Evolutionary conservation across 2,329 filamentous ascomycete species (phyloP).

Genomic region (Cadophora sp.): DNA sequence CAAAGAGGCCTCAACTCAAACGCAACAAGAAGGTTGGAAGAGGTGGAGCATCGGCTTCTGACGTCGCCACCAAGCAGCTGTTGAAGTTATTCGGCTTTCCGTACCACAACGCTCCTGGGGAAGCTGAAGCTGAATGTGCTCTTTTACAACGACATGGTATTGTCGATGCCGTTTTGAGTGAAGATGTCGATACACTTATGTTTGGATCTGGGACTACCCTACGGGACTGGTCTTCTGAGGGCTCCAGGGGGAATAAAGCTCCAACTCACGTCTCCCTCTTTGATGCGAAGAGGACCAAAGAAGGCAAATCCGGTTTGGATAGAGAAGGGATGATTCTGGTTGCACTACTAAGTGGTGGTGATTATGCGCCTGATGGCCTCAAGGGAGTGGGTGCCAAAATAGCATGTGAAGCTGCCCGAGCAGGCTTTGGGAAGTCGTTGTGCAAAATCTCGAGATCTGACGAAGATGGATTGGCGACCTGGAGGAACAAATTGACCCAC

Average conservation of each 20-base stretch:
- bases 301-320: slow-evolving; percentile 66
- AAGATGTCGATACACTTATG: slow-evolving; percentile 98
- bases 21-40: slow-evolving; percentile 77
- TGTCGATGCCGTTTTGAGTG: slow-evolving; percentile 92
- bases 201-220: slow-evolving; percentile 85
- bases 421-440: slow-evolving; percentile 81
- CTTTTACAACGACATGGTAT: slow-evolving; percentile 80
- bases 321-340: slow-evolving; percentile 92
- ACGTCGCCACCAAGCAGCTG: slow-evolving; percentile 81
- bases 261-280: slow-evolving; percentile 91
- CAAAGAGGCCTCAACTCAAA: slow-evolving; percentile 85
- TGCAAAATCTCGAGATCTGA: slow-evolving; percentile 70
- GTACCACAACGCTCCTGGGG: slow-evolving; percentile 86
- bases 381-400: slow-evolving; percentile 86
- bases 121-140: slow-evolving; percentile 96
- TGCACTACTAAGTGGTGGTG: slow-evolving; percentile 92
- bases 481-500: slow-evolving; percentile 75
- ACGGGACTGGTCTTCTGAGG: slow-evolving; percentile 83
- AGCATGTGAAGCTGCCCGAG: slow-evolving; percentile 87
- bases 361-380: slow-evolving; percentile 90
- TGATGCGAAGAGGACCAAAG: slow-evolving; percentile 64
- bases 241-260: slow-evolving; percentile 63
- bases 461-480: slow-evolving; percentile 63
- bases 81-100: slow-evolving; percentile 86
- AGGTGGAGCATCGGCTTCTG: slow-evolving; percentile 69